These are phyloP conservation scores for Lathyrus aphaca DNA, from an alignment of 306 rosid species.

Conservation along the genomic window DNA sequence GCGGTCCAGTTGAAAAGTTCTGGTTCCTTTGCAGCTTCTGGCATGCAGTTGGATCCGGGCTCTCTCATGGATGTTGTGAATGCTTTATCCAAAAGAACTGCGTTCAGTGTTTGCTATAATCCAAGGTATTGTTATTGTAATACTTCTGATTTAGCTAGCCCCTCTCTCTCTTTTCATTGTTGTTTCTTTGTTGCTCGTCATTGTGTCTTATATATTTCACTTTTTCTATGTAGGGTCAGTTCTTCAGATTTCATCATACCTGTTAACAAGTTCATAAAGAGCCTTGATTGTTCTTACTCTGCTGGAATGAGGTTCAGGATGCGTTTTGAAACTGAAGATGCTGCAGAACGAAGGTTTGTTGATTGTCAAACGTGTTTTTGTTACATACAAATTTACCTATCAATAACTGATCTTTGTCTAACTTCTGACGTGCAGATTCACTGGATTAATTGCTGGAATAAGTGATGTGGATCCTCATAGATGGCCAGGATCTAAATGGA, in stretches of 20 bases:
- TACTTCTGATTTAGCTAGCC: background rate
- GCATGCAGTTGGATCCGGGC: slow-evolving; percentile 61
- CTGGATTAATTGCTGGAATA: slow-evolving; percentile 77
- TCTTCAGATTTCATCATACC: slow-evolving; percentile 87
- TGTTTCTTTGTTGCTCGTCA: background rate
- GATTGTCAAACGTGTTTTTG: slow-evolving; percentile 13
- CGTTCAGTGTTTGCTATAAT: slow-evolving; percentile 76
- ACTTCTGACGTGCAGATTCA: slow-evolving; percentile 54
- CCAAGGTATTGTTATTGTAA: slow-evolving; percentile 60
- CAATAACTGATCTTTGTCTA: background rate
- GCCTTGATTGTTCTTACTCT: slow-evolving; percentile 66
- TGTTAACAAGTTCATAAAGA: slow-evolving; percentile 62
- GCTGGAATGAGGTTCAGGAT: slow-evolving; percentile 91
- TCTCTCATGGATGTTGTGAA: slow-evolving; percentile 63
- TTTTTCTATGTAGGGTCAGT: slow-evolving; percentile 58
- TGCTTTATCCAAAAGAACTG: slow-evolving; percentile 62
- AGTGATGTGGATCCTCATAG: slow-evolving; percentile 75
- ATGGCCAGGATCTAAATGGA: slow-evolving; percentile 96
- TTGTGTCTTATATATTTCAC: background rate
- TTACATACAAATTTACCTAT: slow-evolving; percentile 2
- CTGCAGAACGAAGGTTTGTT: slow-evolving; percentile 82
- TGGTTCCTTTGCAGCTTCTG: slow-evolving; percentile 50
- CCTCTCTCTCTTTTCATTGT: background rate
- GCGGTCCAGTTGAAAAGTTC: slow-evolving; percentile 77
- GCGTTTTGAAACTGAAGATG: slow-evolving; percentile 90